Evolutionary conservation across 805 yeast species (phyloP), one percentile per base, ranked within the genome.

Genomic region (Sugiyamaella qingdaonensis): DNA sequence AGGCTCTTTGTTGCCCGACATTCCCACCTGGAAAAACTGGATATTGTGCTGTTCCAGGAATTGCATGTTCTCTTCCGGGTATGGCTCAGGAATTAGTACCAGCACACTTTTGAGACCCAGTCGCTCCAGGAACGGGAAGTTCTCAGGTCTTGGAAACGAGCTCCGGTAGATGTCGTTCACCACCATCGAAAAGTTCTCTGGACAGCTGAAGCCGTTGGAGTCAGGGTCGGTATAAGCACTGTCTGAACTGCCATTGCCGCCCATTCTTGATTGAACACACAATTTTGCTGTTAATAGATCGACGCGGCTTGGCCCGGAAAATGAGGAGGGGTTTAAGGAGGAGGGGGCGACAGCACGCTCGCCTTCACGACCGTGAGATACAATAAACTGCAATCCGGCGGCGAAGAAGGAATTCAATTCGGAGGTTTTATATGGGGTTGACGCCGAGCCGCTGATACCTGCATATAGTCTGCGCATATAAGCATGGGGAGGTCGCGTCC

Each of bases 1-100:
- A 10, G 96, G 96, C 64, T 90, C 96, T 65, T 94, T 94, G 67
- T 94, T 94, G 7, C 98, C 99, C 43, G 94, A 84, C 82, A 94
- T 80, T 1, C 97, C 97, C 36, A 92, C 83, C 68, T 90, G 98
- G 64, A 83, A 88, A 36, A 91, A 74, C 60, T 78, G 71, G 47
- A 94, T 89, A 18, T 76, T 76, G 48, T 88, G 76, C 37, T 75
- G 72, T 37, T 75, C 65, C 54, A 88, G 71, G 63, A 88, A 90
- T 47, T 80, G 81, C 36, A 67, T 60, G 63, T 91, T 89, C 58
- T 86, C 88, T 32, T 73, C 75, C 0, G 99, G 97, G 64, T 92
- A 92, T 24, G 85, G 90, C 65, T 94, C 99, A 0, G 97, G 95
- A 11, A 92, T 86, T 47, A 92, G 75, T 55, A 95, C 88, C 55